phyloP scores from a whole-genome alignment of 2,329 filamentous ascomycete species.

The Colletotrichum sp. region DNA sequence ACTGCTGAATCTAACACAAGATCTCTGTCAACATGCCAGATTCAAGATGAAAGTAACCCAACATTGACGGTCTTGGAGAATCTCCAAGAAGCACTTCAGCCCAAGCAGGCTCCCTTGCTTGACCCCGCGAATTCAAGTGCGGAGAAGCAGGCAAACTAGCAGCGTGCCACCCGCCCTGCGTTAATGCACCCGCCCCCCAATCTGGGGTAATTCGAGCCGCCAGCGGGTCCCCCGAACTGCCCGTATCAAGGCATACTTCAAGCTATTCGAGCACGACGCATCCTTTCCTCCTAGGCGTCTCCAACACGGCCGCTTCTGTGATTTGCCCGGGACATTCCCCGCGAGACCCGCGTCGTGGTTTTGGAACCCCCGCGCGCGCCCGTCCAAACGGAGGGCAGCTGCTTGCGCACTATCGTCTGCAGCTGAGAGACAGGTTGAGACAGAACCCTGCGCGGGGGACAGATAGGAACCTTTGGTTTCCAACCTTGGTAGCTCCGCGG shows the following conservation, averaged over 20 bases:
- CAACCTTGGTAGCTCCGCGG: neutral
- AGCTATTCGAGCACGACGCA: neutral
- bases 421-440: neutral
- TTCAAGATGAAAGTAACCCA: neutral
- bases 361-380: neutral
- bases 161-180: neutral
- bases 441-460: neutral
- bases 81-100: neutral
- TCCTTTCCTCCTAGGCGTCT: neutral
- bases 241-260: neutral
- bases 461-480: neutral
- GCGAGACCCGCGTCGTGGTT: neutral
- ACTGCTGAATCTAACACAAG: neutral
- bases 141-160: neutral
- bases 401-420: neutral
- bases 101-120: neutral
- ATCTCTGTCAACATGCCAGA: neutral
- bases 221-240: neutral
- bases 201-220: constrained; percentile 18
- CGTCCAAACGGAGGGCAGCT: neutral
- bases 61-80: neutral
- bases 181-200: neutral
- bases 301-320: neutral
- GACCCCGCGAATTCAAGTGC: constrained; percentile 1
- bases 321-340: constrained; percentile 5